Base-by-base conservation (phyloP, 1,284 basidiomycete genomes). In the Apiotrichum siamense region DNA sequence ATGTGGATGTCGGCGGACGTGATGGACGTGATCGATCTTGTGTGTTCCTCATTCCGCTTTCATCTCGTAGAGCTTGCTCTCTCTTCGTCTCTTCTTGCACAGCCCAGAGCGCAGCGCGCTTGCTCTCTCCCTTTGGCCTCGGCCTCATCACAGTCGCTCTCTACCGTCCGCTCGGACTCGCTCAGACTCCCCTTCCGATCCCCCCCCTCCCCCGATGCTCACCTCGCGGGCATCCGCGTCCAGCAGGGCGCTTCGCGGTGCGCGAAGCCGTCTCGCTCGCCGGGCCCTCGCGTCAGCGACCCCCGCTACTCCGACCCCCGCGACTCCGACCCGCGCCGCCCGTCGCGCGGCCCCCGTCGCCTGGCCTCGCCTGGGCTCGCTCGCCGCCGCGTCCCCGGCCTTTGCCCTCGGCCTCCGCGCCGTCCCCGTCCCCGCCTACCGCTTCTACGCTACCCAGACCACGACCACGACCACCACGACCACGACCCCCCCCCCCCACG, bases 401-500 rank as follows among this genome's bases (percentile, higher is more conserved):
- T 21, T 51, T 35, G 44, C 54, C 13, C 42, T 55, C 18, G 54
- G 54, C 13, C 54, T 55, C 37, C 41, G 54, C 18, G 41, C n/a
- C 27, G 31, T 48, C 26, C 48, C 37, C 31, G 43, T 24, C 32
- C 33, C 51, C 31, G 43, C 31, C 15, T 42, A 24, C 18, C 54
- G 61, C 13, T 38, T 39, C 40, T 52, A 59, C 42, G 54, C 66
- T 9, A 70, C 68, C 24, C 59, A 68, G 35, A 45, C 54, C 20
- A 52, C 42, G 21, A 43, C 49, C 24, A 35, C 44, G 21, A 45
- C 46, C 9, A 47, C 52, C n/a, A 46, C 52, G 3, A 49, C 51
- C 15, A 27, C 41, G 44, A 27, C 48, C 45, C 29, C 51, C 31
- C 18, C 50, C 39, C 15, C 51, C 27, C 18, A n/a, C n/a, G n/a